phyloP scores from a whole-genome alignment of 768 basidiomycete genomes.

The Calocera viscosa region DNA sequence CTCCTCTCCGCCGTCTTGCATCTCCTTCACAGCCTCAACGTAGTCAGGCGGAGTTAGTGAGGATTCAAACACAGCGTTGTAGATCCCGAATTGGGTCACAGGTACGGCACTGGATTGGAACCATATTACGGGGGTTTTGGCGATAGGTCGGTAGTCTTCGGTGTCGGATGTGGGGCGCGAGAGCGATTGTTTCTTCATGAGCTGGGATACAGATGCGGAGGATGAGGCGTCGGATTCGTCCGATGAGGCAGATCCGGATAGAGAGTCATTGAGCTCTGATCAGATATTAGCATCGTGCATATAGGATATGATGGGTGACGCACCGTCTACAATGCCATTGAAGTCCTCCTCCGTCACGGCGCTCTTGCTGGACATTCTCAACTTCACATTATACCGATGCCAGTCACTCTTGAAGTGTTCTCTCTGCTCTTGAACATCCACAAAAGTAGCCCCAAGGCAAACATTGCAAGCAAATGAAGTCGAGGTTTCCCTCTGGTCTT shows the following conservation, averaged over 20 bases:
- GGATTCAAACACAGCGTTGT: constrained; percentile 59
- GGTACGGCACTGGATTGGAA: constrained; percentile 68
- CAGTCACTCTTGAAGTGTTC: constrained; percentile 86
- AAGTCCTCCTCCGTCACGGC: constrained; percentile 62
- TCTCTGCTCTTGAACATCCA: constrained; percentile 69
- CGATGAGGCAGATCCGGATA: constrained; percentile 77
- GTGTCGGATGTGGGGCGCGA: constrained; percentile 40
- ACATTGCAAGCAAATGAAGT: constrained; percentile 43
- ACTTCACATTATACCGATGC: constrained; percentile 96
- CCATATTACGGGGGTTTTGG: constrained; percentile 70
- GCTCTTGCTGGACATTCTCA: constrained; percentile 49
- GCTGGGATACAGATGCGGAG: constrained; percentile 50
- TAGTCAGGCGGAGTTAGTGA: constrained; percentile 34
- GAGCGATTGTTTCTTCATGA: constrained; percentile 49
- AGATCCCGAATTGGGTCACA: constrained; percentile 77
- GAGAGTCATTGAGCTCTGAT: constrained; percentile 66
- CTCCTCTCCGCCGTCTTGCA: constrained; percentile 43
- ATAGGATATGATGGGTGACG: constrained; percentile 19
- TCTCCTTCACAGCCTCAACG: constrained; percentile 46
- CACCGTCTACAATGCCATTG: constrained; percentile 68
- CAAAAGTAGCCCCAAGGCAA: constrained; percentile 56
- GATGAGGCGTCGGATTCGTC: constrained; percentile 36
- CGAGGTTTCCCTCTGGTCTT: background rate
- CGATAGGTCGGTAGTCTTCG: constrained; percentile 28
- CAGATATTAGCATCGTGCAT: background rate